phyloP scores from a whole-genome alignment of 345 rosid species.

The Camelina sativa region DNA sequence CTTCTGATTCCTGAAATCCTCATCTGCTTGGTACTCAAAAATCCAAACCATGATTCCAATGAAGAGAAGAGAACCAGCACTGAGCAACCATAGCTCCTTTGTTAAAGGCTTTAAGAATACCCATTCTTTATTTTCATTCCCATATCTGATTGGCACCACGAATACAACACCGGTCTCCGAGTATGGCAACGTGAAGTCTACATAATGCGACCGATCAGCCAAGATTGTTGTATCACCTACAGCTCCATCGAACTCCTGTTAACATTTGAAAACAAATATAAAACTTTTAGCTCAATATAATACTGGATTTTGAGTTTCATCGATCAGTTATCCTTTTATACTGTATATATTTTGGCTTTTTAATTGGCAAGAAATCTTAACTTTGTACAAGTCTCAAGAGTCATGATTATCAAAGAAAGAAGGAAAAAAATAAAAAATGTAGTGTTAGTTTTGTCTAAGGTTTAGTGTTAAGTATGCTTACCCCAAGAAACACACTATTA shows the following conservation, averaged over 20 bases:
- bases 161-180: constrained; percentile 68
- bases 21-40: constrained; percentile 59
- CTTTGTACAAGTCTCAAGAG: no score
- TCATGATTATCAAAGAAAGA: no score
- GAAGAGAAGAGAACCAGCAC: constrained; percentile 51
- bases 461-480: constrained; percentile 9
- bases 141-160: constrained; percentile 57
- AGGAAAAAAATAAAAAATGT: no score
- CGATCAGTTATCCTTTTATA: constrained; percentile 3
- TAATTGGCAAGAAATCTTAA: no score
- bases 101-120: constrained; percentile 69
- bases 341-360: no score
- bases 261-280: no score
- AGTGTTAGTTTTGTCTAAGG: no score
- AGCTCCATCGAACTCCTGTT: constrained; percentile 62
- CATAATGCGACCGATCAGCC: constrained; percentile 56
- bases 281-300: no score
- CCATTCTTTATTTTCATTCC: constrained; percentile 55
- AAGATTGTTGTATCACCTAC: constrained; percentile 76
- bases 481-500: constrained; percentile 53
- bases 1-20: constrained; percentile 43
- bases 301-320: constrained; percentile 14
- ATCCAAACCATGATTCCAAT: constrained; percentile 70
- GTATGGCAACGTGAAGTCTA: constrained; percentile 77
- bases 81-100: constrained; percentile 64